Conservation (phyloP, 768 basidiomycete genomes). For the Trametes cubensis region DNA sequence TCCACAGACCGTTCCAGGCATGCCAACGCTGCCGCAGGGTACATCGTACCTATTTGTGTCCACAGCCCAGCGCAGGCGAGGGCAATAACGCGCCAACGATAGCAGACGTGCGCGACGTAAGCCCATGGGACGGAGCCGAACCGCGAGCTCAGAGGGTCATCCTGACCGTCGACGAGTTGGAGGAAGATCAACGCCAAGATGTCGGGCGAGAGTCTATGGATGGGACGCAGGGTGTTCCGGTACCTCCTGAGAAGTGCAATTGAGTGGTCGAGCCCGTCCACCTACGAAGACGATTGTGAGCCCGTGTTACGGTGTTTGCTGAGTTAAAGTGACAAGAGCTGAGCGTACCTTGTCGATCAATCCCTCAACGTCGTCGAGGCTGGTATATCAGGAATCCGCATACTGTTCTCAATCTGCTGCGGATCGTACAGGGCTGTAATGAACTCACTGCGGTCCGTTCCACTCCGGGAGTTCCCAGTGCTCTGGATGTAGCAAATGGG, state of each 20-base stretch:
- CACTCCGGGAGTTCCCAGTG: constrained; percentile 32
- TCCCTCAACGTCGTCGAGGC: constrained; percentile 7
- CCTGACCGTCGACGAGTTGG: constrained; percentile 23
- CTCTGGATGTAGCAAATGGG: constrained; percentile 26
- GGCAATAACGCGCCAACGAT: constrained; percentile 30
- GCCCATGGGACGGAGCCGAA: constrained; percentile 31
- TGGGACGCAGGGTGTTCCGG: constrained; percentile 32
- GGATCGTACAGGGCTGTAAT: neutral
- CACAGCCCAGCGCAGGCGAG: constrained; percentile 29
- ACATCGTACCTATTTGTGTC: constrained; percentile 32
- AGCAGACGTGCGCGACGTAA: constrained; percentile 30
- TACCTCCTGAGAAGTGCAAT: constrained; percentile 32
- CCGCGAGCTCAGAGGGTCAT: constrained; percentile 18
- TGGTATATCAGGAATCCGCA: neutral
- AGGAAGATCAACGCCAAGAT: constrained; percentile 31
- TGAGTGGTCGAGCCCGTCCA: constrained; percentile 29
- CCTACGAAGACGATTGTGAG: constrained; percentile 10
- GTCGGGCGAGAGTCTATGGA: constrained; percentile 31
- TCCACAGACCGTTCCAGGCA: constrained; percentile 33
- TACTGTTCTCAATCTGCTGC: neutral
- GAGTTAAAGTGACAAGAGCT: neutral
- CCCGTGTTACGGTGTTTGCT: neutral
- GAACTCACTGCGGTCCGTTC: constrained; percentile 27
- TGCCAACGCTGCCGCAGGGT: constrained; percentile 27
- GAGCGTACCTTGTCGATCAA: constrained; percentile 24